Conservation (phyloP, 768 basidiomycete genomes). For the Panus rudis region DNA sequence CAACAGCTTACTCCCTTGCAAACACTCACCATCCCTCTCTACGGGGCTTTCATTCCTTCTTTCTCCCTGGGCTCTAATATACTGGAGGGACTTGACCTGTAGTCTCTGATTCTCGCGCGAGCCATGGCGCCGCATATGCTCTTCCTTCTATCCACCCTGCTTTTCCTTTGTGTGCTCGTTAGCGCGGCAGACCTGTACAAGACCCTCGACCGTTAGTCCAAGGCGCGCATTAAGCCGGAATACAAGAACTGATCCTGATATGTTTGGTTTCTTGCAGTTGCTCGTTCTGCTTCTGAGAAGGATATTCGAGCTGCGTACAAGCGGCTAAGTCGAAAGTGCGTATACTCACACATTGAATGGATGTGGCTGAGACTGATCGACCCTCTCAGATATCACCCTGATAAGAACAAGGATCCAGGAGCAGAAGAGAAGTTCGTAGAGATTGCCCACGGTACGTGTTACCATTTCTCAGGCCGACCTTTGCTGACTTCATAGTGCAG, state of each 20-base stretch:
- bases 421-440: conserved; percentile 87
- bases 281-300: conserved; percentile 73
- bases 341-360: neutral
- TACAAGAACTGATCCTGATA: conserved; percentile 15
- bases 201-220: conserved; percentile 65
- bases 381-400: conserved; percentile 58
- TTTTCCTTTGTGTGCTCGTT: conserved; percentile 28
- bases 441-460: conserved; percentile 73
- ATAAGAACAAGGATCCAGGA: conserved; percentile 84
- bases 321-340: conserved; percentile 70
- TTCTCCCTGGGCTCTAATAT: neutral
- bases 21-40: too few relatives aligned
- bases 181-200: conserved; percentile 76
- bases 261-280: conserved; percentile 36
- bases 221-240: conserved; percentile 23
- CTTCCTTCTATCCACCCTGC: conserved; percentile 23
- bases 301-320: conserved; percentile 93
- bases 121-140: conserved; percentile 21
- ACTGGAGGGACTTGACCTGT: neutral
- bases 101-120: neutral
- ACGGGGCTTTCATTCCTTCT: neutral
- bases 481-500: conserved; percentile 30
- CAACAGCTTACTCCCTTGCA: too few relatives aligned
- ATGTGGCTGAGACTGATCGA: neutral
- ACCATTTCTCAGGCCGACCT: neutral